Percentiles rank a stretch among this genome's conserved stretches.
Evolutionary conservation across 768 basidiomycete genomes (phyloP).

Genomic region (Psilocybe azurescens): DNA sequence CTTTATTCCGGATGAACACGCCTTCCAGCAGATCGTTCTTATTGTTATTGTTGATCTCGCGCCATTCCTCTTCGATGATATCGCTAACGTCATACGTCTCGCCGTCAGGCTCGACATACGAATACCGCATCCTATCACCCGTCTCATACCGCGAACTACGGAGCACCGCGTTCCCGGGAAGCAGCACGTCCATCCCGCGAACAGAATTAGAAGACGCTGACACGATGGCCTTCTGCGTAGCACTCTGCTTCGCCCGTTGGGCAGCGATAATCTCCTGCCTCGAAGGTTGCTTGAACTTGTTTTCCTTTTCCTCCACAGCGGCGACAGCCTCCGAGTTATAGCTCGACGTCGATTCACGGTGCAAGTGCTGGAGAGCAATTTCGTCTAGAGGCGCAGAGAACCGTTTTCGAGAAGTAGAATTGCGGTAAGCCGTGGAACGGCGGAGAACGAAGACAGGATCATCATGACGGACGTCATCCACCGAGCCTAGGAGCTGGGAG

Average conservation of each 20-base stretch:
- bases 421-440: slow-evolving; percentile 77
- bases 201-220: slow-evolving; percentile 85
- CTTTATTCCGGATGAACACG: slow-evolving; percentile 60
- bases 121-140: slow-evolving; percentile 85
- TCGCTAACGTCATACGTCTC: slow-evolving; percentile 94
- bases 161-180: slow-evolving; percentile 85
- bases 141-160: slow-evolving; percentile 80
- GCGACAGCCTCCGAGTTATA: slow-evolving; percentile 51
- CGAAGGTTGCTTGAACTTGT: slow-evolving; percentile 47
- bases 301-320: slow-evolving; percentile 29
- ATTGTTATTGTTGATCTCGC: slow-evolving; percentile 49
- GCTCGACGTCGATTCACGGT: slow-evolving; percentile 73
- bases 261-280: slow-evolving; percentile 93
- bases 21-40: slow-evolving; percentile 70
- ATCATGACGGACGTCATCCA: slow-evolving; percentile 77
- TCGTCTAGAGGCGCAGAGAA: slow-evolving; percentile 84
- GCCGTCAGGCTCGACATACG: slow-evolving; percentile 90
- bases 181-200: slow-evolving; percentile 86
- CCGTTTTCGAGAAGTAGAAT: slow-evolving; percentile 69
- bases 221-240: slow-evolving; percentile 83
- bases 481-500: slow-evolving; percentile 65
- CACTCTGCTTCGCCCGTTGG: slow-evolving; percentile 84
- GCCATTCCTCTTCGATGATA: slow-evolving; percentile 89
- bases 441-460: slow-evolving; percentile 94
- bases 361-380: slow-evolving; percentile 74